Percentiles rank a stretch among this genome's conserved stretches.
Evolutionary conservation across 176 grass and related monocot species (phyloP).

Genomic region (Triticum monococcum): DNA sequence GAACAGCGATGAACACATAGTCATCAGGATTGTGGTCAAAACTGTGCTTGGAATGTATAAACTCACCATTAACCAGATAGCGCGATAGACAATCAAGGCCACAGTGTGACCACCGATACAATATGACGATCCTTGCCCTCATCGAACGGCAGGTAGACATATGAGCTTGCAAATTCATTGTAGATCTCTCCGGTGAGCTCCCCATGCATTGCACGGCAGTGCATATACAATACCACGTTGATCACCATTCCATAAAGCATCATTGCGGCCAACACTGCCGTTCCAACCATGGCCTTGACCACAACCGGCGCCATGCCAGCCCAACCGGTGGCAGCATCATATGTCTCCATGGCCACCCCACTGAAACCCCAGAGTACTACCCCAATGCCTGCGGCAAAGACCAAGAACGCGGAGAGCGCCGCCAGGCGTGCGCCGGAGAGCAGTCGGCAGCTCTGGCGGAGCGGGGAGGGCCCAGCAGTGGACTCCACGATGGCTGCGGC

Average conservation of each 20-base stretch:
- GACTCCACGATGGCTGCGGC: slow-evolving; percentile 29
- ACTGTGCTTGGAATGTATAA: background rate
- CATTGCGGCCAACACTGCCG: slow-evolving; percentile 3
- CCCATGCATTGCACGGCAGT: slow-evolving; percentile 35
- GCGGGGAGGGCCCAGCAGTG: background rate
- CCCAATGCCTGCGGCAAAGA: background rate
- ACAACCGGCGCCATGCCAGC: slow-evolving; percentile 24
- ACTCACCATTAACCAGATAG: background rate
- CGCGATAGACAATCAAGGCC: slow-evolving; percentile 17
- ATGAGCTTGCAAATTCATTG: slow-evolving; percentile 47
- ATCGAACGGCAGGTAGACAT: slow-evolving; percentile 40
- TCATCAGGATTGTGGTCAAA: background rate
- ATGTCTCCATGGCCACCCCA: background rate
- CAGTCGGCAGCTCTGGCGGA: slow-evolving; percentile 30
- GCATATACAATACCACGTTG: slow-evolving; percentile 44
- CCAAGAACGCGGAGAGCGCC: slow-evolving; percentile 14
- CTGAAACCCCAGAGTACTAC: slow-evolving; percentile 35
- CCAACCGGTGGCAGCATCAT: slow-evolving; percentile 12
- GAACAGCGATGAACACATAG: background rate
- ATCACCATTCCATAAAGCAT: slow-evolving; percentile 40
- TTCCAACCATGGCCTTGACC: slow-evolving; percentile 26
- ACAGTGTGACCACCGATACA: slow-evolving; percentile 2
- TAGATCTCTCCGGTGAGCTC: slow-evolving; percentile 46
- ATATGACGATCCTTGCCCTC: slow-evolving; percentile 34
- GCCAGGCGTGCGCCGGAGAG: slow-evolving; percentile 11